A percentile compares a stretch with the other conserved stretches of the same genome.
Conservation (phyloP, 768 basidiomycete genomes). For the Gyrodon lividus region DNA sequence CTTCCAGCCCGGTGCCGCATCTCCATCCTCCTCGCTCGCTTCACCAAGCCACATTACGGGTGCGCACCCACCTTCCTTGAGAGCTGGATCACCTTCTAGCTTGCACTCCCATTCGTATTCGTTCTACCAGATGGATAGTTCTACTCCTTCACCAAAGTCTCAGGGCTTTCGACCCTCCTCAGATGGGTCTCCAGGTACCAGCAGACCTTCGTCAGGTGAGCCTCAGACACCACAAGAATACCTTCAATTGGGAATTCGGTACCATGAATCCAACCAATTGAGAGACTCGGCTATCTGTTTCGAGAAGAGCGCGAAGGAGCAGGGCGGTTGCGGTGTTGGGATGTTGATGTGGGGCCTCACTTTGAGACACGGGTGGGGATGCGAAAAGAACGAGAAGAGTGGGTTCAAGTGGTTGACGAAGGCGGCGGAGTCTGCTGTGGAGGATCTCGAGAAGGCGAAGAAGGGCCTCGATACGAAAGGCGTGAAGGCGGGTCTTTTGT, state of each 20-base stretch:
- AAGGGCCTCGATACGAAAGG: slow-evolving; percentile 51
- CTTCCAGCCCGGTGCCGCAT: slow-evolving; percentile 15
- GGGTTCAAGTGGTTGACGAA: slow-evolving; percentile 82
- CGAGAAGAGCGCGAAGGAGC: slow-evolving; percentile 69
- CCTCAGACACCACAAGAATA: slow-evolving; percentile 58
- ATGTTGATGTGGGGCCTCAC: slow-evolving; percentile 93
- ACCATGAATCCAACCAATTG: slow-evolving; percentile 73
- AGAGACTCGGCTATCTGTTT: slow-evolving; percentile 69
- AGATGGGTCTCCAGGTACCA: slow-evolving; percentile 15
- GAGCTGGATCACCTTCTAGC: slow-evolving; percentile 39
- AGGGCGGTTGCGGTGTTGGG: slow-evolving; percentile 82
- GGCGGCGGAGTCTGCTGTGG: slow-evolving; percentile 80
- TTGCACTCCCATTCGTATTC: slow-evolving; percentile 63
- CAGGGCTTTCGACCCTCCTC: slow-evolving; percentile 14
- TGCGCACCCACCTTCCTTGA: slow-evolving; percentile 36
- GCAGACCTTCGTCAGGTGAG: slow-evolving; percentile 18
- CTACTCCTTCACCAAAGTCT: slow-evolving; percentile 43
- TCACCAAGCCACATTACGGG: slow-evolving; percentile 15
- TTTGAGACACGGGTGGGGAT: slow-evolving; percentile 87
- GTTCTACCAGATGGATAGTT: slow-evolving; percentile 57
- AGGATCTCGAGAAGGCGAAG: slow-evolving; percentile 66
- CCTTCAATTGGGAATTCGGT: slow-evolving; percentile 73
- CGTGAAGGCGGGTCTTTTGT: slow-evolving; percentile 44
- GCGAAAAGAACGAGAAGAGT: slow-evolving; percentile 69
- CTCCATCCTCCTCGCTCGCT: slow-evolving; percentile 16